A percentile compares a stretch with the other conserved stretches of the same genome.
These are phyloP conservation scores for Globisporangium emineosum DNA, from an alignment of 352 stramenopile species.

Conservation along the genomic window DNA sequence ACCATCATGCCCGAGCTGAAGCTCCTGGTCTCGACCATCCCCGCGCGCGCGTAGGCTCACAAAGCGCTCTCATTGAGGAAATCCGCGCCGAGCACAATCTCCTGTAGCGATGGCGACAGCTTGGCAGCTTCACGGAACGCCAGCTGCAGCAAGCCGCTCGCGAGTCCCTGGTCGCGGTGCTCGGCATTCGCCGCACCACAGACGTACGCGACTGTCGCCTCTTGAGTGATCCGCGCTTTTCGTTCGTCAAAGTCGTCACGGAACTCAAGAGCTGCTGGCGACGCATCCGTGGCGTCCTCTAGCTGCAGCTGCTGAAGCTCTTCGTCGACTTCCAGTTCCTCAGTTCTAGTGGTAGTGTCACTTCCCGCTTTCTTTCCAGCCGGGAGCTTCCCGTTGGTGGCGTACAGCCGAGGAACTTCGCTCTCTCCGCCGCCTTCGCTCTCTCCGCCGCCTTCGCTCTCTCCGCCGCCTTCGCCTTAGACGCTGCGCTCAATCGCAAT, in stretches of 20 bases:
- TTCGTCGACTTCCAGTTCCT: background rate
- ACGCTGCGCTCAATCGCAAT: constrained; percentile 4
- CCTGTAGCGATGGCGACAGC: background rate
- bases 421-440: constrained; percentile 1
- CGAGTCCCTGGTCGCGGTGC: background rate
- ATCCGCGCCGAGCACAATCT: constrained; percentile 22
- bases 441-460: constrained; percentile 3
- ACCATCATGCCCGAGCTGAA: background rate
- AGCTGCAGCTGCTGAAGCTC: background rate
- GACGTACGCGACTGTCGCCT: constrained; percentile 1
- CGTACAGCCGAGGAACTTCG: background rate
- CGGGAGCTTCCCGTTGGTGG: background rate
- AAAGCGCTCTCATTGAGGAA: constrained; percentile 15
- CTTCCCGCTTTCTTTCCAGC: background rate
- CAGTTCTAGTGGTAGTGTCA: background rate
- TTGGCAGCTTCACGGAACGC: background rate
- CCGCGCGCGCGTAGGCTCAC: constrained; percentile 16
- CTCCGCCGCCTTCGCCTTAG: no score
- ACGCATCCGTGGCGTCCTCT: background rate
- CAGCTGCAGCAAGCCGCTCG: background rate
- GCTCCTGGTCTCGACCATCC: constrained; percentile 19
- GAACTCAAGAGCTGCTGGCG: background rate
- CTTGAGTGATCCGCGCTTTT: background rate
- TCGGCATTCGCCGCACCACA: background rate
- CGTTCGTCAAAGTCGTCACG: background rate